phyloP scores from a whole-genome alignment of 495 filamentous ascomycete species.

The Entonaema liquescens region DNA sequence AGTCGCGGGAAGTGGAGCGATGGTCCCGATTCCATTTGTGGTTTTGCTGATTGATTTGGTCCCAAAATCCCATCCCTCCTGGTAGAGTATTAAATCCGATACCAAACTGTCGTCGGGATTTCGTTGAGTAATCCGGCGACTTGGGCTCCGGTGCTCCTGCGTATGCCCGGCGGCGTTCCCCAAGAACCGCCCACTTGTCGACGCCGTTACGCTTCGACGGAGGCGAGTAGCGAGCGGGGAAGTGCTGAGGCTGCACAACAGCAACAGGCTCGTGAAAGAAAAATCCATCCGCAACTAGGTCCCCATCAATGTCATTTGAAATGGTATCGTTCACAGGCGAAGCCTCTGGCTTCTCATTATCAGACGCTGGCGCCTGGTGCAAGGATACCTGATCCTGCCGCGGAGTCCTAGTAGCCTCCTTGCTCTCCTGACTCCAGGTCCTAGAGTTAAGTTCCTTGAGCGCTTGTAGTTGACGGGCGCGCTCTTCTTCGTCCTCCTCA shows the following conservation, averaged over 20 bases:
- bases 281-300: conserved; percentile 70
- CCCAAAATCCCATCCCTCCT: conserved; percentile 48
- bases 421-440: conserved; percentile 83
- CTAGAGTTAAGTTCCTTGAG: conserved; percentile 79
- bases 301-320: conserved; percentile 60
- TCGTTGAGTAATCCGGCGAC: conserved; percentile 52
- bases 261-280: conserved; percentile 70
- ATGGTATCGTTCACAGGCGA: conserved; percentile 52
- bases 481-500: conserved; percentile 70
- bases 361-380: conserved; percentile 56
- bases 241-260: conserved; percentile 46
- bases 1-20: conserved; percentile 54
- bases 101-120: conserved; percentile 48
- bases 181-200: conserved; percentile 89
- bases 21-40: conserved; percentile 48
- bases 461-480: conserved; percentile 65
- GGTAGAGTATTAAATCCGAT: conserved; percentile 47
- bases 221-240: conserved; percentile 60
- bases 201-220: conserved; percentile 61
- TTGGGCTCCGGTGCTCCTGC: conserved; percentile 59
- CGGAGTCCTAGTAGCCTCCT: conserved; percentile 54
- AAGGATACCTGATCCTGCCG: conserved; percentile 56
- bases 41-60: conserved; percentile 44
- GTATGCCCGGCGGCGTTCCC: conserved; percentile 77
- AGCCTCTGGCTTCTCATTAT: conserved; percentile 50